Percentiles rank a stretch among this genome's conserved stretches.
phyloP scores from a whole-genome alignment of 139 green algal genomes.

The Pedinophyceae sp. region DNA sequence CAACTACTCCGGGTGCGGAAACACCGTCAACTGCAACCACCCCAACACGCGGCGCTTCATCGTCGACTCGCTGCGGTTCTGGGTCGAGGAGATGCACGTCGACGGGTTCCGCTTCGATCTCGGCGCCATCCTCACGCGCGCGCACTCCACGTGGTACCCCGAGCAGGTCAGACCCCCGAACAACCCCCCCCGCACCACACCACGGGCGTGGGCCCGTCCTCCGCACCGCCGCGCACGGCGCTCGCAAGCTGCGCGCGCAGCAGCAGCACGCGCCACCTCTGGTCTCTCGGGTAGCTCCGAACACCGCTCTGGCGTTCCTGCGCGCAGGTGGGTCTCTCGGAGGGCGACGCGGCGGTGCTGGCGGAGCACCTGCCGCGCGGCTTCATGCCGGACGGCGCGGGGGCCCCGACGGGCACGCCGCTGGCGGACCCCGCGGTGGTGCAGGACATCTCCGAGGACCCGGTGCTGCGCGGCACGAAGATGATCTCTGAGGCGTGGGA shows the following conservation, averaged over 20 bases:
- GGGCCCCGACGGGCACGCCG: conserved; percentile 71
- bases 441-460: conserved; percentile 76
- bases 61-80: conserved; percentile 85
- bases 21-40: conserved; percentile 99
- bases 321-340: no score
- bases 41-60: conserved; percentile 78
- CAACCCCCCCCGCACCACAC: background rate
- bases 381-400: conserved; percentile 51
- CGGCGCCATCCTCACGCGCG: conserved; percentile 84
- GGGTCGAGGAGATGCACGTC: conserved; percentile 48
- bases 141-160: conserved; percentile 58
- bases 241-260: no score
- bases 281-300: no score
- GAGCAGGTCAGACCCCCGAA: conserved; percentile 7
- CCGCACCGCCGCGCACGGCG: no score
- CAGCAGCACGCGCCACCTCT: no score
- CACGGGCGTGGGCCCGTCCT: no score
- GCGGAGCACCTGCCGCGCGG: no score
- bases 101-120: conserved; percentile 93
- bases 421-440: conserved; percentile 80
- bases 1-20: conserved; percentile 96
- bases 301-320: no score
- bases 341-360: no score
- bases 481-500: conserved; percentile 98
- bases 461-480: conserved; percentile 72